Base-by-base conservation (phyloP, 306 rosid genomes). In the Cucumis cinereus region DNA sequence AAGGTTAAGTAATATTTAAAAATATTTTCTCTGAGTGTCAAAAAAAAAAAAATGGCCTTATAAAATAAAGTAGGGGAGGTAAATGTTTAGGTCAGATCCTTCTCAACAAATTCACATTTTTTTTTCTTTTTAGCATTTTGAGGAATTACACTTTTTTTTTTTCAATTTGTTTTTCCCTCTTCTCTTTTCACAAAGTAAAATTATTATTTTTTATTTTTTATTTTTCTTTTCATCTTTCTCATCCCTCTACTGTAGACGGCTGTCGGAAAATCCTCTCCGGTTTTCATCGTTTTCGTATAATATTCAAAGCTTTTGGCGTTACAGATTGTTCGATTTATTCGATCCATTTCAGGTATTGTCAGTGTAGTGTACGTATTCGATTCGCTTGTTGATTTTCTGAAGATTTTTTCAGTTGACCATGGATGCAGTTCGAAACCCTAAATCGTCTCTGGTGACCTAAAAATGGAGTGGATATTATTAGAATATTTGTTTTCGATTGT, bases 201-300 rank as follows among this genome's bases (percentile, higher is more conserved):
- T 82, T 74, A 47, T 45, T 71, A 50, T 24, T 33, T 71, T 1
- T 47, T 49, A 43, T 49, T 71, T 15, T 26, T 71, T 16, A 16
- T 71, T 71, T 71, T 81, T 75, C 73, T 77, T 45, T 55, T 76
- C 26, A n/a, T 75, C 40, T 52, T 73, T 64, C 77, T 62, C 55
- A 74, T n/a, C 73, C 19, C 64, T 63, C 59, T 47, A 81, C 88
- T 71, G 90, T 85, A 78, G 79, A 79, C 73, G 84, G 79, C 82
- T 50, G 83, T 83, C 89, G 89, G 89, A 85, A 87, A 82, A 75
- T 85, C 81, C 61, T 75, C 55, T 38, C 86, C 82, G 84, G 38
- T 57, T 75, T 62, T 75, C 80, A 30, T 66, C 43, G 73, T 58
- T 43, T 54, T 33, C 45, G 76, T 49, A 8, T 43, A 50, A 47